Conservation (phyloP, 1,284 basidiomycete genomes). For the Calocybe gambosa region DNA sequence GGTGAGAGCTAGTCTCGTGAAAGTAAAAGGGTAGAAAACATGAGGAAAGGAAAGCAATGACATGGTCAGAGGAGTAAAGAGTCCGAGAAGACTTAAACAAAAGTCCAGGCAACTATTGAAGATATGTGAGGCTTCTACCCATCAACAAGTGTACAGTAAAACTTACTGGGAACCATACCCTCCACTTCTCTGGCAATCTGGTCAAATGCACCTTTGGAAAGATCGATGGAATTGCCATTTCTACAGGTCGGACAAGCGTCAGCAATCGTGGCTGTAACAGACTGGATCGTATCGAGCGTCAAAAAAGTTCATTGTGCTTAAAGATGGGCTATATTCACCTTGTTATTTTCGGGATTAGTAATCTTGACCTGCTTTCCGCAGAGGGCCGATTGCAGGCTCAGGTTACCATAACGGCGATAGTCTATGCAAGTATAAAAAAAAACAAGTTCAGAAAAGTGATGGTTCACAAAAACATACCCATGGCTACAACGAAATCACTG, state of each 20-base stretch:
- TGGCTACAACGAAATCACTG: slow-evolving; percentile 62
- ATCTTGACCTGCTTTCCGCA: slow-evolving; percentile 67
- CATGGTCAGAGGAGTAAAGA: slow-evolving; percentile 13
- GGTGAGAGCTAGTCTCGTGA: slow-evolving; percentile 11
- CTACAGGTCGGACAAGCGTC: slow-evolving; percentile 85
- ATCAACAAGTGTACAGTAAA: background rate
- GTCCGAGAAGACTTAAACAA: slow-evolving; percentile 25
- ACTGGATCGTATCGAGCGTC: slow-evolving; percentile 17
- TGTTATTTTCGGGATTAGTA: slow-evolving; percentile 50
- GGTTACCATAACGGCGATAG: slow-evolving; percentile 43
- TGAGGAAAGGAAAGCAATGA: slow-evolving; percentile 4
- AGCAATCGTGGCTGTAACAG: slow-evolving; percentile 59
- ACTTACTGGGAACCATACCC: slow-evolving; percentile 61
- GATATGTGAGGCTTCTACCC: slow-evolving; percentile 6
- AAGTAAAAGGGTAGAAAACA: slow-evolving; percentile 13
- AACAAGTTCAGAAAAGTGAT: background rate
- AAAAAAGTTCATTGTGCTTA: slow-evolving; percentile 1
- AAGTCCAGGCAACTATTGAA: slow-evolving; percentile 42
- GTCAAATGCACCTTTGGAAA: slow-evolving; percentile 72
- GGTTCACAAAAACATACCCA: slow-evolving; percentile 45
- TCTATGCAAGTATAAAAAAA: slow-evolving; percentile 29
- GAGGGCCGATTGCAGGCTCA: slow-evolving; percentile 40
- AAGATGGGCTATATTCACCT: slow-evolving; percentile 23
- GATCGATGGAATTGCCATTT: slow-evolving; percentile 66
- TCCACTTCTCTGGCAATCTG: slow-evolving; percentile 46